Conservation (phyloP, 1,284 basidiomycete genomes). For the Ustilago crameri region DNA sequence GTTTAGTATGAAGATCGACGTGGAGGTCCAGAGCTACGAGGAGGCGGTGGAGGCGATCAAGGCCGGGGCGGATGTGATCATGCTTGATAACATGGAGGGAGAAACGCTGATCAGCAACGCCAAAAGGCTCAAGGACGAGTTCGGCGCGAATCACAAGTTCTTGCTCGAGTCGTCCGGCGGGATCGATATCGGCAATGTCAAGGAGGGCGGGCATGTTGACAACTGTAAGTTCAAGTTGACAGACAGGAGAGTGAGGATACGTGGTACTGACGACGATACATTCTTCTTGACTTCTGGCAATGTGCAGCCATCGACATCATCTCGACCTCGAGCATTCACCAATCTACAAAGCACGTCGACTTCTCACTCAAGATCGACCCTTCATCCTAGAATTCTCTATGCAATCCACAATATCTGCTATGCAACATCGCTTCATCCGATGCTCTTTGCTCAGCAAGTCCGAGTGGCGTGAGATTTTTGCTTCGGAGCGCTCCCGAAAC, state of each 20-base stretch:
- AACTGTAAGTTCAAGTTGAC: constrained; percentile 15
- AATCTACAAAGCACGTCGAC: constrained; percentile 66
- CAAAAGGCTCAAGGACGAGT: constrained; percentile 46
- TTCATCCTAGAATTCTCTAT: constrained; percentile 21
- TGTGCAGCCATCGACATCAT: constrained; percentile 63
- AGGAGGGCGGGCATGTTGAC: constrained; percentile 55
- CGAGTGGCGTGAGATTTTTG: no score
- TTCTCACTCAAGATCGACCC: constrained; percentile 67
- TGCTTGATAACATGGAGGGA: constrained; percentile 78
- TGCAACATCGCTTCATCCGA: not conserved
- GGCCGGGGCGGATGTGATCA: constrained; percentile 95
- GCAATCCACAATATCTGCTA: not conserved
- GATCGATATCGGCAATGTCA: constrained; percentile 61
- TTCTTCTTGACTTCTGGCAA: no score
- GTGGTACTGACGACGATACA: no score
- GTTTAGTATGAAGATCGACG: constrained; percentile 91
- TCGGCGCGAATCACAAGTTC: constrained; percentile 39
- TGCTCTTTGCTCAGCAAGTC: not conserved
- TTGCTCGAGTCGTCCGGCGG: constrained; percentile 64
- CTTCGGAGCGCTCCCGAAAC: no score
- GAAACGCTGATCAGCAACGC: constrained; percentile 57
- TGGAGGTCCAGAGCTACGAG: constrained; percentile 87
- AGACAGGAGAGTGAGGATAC: not conserved
- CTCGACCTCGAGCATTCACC: constrained; percentile 64
- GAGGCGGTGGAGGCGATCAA: constrained; percentile 96